Base-by-base conservation (phyloP, 352 stramenopile genomes). In the Phytophthora cactorum region DNA sequence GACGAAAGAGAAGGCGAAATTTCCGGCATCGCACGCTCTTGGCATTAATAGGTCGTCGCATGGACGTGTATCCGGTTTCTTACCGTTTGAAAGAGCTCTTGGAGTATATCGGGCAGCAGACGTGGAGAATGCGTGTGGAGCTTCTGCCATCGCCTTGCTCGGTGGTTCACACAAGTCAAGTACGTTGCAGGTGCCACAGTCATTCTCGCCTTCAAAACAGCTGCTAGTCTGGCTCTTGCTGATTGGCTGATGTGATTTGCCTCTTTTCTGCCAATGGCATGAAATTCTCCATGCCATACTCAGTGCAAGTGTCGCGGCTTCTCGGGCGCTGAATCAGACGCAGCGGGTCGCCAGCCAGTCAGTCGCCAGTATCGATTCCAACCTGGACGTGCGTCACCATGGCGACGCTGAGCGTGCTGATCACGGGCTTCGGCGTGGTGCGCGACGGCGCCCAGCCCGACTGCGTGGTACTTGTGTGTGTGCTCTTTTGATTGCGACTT, bases 351-450 rank as follows among this genome's bases (percentile, higher is more conserved):
- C 52, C 63, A 72, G 53, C 62, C 68, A 76, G 41, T 63, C 68
- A 72, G 49, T 62, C 52, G 27, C n/a, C 63, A 75, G 46, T 75
- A 62, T 47, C 43, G 41, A 54, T 67, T 49, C 36, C 36, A 28
- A 44, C 31, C 10, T 8, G 36, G 49, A 55, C 31, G 49, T 38
- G 27, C 49, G 49, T 55, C 29, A 46, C 38, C 1, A 92, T 90
- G 81, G 77, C 81, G 63, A 86, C 82, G 64, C 76, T 94, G 10
- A 92, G 79, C 63, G 81, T 94, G 45, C 63, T 87, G 17, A 72
- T 94, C 68, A 90, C 79, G 59, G 86, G 86, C 79, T 94, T 85
- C 65, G 84, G 86, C 56, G 61, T 94, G 32, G 71, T 82, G 66
- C 86, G 75, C 49, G 75, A 89, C 39, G 63, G 73, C 54, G 70